Evolutionary conservation across 768 basidiomycete species (phyloP), one percentile per base, ranked within the genome.

Genomic region (Lactarius deliciosus): DNA sequence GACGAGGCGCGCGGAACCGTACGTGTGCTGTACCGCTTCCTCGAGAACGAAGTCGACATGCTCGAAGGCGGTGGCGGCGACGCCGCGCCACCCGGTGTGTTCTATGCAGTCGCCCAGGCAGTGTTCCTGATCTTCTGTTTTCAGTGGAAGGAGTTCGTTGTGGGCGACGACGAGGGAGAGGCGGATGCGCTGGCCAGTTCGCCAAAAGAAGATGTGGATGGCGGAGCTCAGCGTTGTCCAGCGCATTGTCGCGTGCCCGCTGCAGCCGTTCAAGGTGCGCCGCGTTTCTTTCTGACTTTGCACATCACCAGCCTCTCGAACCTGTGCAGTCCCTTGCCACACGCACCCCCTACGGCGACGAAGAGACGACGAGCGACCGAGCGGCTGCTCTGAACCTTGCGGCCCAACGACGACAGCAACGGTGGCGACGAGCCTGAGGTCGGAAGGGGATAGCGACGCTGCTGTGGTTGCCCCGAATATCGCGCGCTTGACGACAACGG

Each of bases 111-210:
- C 38, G 79, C 87, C 0, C 97, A 98, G 73, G 89, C 96, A 0
- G 86, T 95, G 11, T 96, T 99, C 75, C 83, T 98, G 69, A 94
- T 99, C 69, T 99, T 99, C 76, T 98, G 97, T 76, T 99, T 98
- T 78, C 82, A 96, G 13, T 98, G 96, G 96, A 80, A 92, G 67
- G 97, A 98, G 70, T 78, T 98, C 41, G 75, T 85, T 47, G 81
- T 85, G 16, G 89, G 88, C 6, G 81, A 79, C 28, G 83, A 81
- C 28, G 83, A 81, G 28, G 85, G 82, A 43, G 79, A 76, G 28
- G 65, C 32, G 32, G 73, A 71, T 28, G 69, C 66, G 62, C 60
- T 73, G 60, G 77, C 68, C 36, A 70, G 60, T 38, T 40, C 61
- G 72, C 34, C 72, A 64, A 72, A n/a, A 75, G 63, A 86, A 84